Percentiles rank a stretch among this genome's conserved stretches.
Conservation (phyloP, 2,329 filamentous ascomycete species). For the Phyllosticta citribraziliensis region DNA sequence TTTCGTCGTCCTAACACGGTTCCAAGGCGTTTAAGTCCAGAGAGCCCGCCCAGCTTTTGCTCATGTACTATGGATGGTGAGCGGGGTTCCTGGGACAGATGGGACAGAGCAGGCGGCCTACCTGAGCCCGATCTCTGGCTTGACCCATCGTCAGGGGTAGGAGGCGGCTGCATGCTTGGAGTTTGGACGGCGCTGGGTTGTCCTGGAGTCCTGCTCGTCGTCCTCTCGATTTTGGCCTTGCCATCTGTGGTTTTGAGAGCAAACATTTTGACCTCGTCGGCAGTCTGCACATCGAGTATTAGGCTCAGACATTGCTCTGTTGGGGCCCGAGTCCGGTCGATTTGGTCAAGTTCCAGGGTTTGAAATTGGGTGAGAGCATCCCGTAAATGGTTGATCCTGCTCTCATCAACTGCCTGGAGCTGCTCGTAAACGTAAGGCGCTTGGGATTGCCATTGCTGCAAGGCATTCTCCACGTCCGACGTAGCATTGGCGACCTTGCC, state of each 20-base stretch:
- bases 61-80: conserved; percentile 17
- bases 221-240: conserved; percentile 21
- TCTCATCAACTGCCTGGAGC: conserved; percentile 83
- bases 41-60: conserved; percentile 26
- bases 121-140: conserved; percentile 45
- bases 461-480: conserved; percentile 65
- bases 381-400: conserved; percentile 76
- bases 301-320: conserved; percentile 73
- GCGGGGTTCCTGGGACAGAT: conserved; percentile 1
- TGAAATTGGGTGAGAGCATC: conserved; percentile 87
- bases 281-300: conserved; percentile 77
- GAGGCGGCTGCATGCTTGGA: conserved; percentile 15
- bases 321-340: conserved; percentile 63
- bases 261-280: conserved; percentile 76
- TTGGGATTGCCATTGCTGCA: conserved; percentile 83
- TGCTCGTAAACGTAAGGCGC: conserved; percentile 92
- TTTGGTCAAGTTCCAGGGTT: conserved; percentile 82
- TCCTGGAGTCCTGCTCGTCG: conserved; percentile 18
- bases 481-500: conserved; percentile 69
- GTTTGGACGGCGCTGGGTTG: not conserved
- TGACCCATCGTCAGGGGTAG: conserved; percentile 41
- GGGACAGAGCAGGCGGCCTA: conserved; percentile 20
- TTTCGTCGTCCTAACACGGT: conserved; percentile 29
- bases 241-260: conserved; percentile 35
- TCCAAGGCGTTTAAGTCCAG: conserved; percentile 29